Conservation (phyloP, 345 rosid species). For the Draba incana region DNA sequence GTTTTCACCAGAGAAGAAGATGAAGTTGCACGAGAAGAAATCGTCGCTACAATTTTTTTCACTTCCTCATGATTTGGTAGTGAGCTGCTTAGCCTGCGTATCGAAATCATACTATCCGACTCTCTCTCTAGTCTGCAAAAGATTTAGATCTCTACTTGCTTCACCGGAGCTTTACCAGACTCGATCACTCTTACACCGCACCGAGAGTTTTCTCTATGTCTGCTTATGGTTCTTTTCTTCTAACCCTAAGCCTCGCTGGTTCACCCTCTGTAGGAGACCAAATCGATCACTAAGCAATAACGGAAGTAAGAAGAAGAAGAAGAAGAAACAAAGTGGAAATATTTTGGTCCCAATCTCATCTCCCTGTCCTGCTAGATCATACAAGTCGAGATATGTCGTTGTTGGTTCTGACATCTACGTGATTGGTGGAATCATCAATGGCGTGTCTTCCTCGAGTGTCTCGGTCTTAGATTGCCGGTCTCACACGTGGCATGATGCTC, state of each 20-base stretch:
- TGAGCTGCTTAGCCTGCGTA: conserved; percentile 35
- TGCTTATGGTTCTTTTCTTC: too few species aligned
- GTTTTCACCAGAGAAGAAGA: too few species aligned
- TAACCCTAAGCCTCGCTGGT: neutral
- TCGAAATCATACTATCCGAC: conserved; percentile 54
- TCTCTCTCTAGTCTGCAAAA: conserved; percentile 59
- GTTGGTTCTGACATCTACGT: conserved; percentile 53
- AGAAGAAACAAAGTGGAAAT: neutral
- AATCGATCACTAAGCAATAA: too few species aligned
- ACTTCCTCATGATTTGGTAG: neutral
- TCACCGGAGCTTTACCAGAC: conserved; percentile 56
- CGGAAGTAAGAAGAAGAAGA: neutral
- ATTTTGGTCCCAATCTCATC: neutral
- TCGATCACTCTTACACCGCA: conserved; percentile 39
- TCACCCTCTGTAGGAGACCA: neutral
- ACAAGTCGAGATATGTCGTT: conserved; percentile 51
- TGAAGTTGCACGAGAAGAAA: too few species aligned
- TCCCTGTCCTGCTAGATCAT: conserved; percentile 31
- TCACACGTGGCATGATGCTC: conserved; percentile 54
- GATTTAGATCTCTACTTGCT: conserved; percentile 49
- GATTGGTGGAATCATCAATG: conserved; percentile 60
- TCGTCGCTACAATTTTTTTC: neutral
- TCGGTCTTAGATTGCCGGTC: conserved; percentile 65
- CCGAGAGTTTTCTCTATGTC: conserved; percentile 25
- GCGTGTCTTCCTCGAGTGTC: conserved; percentile 55